These are phyloP conservation scores for Aegilops tauschii DNA, from an alignment of 176 grass and related monocot genomes.

Conservation along the genomic window DNA sequence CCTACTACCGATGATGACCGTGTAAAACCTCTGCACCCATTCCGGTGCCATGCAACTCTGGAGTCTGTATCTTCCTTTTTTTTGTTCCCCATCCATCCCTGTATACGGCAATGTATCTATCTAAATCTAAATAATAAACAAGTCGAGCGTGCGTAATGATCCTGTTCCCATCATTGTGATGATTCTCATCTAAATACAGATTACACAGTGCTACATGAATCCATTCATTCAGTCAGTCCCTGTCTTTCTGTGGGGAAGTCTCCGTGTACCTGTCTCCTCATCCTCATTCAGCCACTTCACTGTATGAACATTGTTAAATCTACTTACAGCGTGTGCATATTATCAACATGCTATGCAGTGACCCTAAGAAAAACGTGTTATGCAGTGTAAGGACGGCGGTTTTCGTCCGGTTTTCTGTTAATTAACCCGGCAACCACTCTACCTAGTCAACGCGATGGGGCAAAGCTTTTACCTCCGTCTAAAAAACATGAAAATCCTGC, in stretches of 20 bases:
- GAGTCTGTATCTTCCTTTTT: background rate
- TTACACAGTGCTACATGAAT: background rate
- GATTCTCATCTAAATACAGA: background rate
- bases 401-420: too few relatives aligned
- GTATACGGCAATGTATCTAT: conserved; percentile 11
- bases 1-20: conserved; percentile 74
- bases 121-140: background rate
- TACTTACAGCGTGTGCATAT: background rate
- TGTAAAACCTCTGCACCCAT: background rate
- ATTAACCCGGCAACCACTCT: too few relatives aligned
- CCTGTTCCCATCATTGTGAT: background rate
- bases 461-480: too few relatives aligned
- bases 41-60: background rate
- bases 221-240: background rate
- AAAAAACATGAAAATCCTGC: too few relatives aligned
- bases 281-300: background rate
- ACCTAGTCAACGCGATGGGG: too few relatives aligned
- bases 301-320: background rate
- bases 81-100: background rate
- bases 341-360: too few relatives aligned
- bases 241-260: background rate
- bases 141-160: conserved; percentile 1
- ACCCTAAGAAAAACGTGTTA: too few relatives aligned
- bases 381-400: too few relatives aligned
- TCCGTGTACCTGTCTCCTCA: background rate